Conservation (phyloP, 2,329 filamentous ascomycete species). For the Berkeleyomyces rouxiae region DNA sequence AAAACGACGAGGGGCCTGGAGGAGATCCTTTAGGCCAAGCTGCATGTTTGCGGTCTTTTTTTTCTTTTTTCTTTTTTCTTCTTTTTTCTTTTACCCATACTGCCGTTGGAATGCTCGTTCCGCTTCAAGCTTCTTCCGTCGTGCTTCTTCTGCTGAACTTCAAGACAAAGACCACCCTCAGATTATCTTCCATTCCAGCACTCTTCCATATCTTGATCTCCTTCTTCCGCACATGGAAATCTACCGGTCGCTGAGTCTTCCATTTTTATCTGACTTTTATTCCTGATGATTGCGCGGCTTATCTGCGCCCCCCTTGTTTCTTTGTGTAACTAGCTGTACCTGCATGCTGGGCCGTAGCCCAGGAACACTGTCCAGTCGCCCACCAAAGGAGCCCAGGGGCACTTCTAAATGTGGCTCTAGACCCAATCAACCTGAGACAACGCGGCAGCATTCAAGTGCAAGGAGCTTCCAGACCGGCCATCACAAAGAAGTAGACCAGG, state of each 20-base stretch:
- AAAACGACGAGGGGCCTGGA: background rate
- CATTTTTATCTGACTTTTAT: slow-evolving; percentile 14
- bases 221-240: too few relatives aligned
- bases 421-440: background rate
- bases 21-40: background rate
- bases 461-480: background rate
- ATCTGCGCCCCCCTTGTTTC: background rate
- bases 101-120: background rate
- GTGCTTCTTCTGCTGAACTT: too few relatives aligned
- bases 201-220: too few relatives aligned
- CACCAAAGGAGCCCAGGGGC: background rate
- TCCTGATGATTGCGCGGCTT: background rate
- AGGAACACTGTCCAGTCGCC: background rate
- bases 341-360: background rate
- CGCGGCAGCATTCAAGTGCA: background rate
- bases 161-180: too few relatives aligned
- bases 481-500: background rate
- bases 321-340: background rate
- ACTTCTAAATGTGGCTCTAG: background rate
- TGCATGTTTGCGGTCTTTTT: background rate
- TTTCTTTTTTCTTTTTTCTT: background rate
- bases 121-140: background rate
- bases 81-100: background rate
- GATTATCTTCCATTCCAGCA: background rate
- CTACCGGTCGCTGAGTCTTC: background rate